A percentile compares a stretch with the other conserved stretches of the same genome.
phyloP scores from a whole-genome alignment of 768 basidiomycete genomes.

The Saitozyma podzolica region DNA sequence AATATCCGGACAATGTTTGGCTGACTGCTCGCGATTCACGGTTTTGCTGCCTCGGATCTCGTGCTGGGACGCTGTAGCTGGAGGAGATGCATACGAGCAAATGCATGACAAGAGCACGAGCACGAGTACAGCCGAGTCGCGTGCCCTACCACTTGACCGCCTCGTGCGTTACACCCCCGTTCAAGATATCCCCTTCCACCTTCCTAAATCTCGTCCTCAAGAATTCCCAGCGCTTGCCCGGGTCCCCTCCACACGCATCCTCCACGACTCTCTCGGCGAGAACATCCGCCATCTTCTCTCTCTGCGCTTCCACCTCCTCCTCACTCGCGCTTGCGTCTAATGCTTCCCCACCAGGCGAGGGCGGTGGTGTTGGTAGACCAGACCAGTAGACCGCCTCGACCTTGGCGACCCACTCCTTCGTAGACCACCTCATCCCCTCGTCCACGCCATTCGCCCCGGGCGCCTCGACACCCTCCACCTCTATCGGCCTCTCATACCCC shows the following conservation, averaged over 20 bases:
- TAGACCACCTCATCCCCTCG: constrained; percentile 71
- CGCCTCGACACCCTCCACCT: constrained; percentile 18
- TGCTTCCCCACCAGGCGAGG: constrained; percentile 50
- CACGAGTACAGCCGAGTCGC: too few species aligned
- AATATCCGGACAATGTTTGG: too few species aligned
- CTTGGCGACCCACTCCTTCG: constrained; percentile 74
- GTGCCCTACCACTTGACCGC: constrained; percentile 38
- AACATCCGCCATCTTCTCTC: constrained; percentile 49
- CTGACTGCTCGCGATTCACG: too few species aligned
- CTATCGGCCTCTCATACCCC: constrained; percentile 67
- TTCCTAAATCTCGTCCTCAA: constrained; percentile 81
- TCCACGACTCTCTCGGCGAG: constrained; percentile 55
- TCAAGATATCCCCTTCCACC: constrained; percentile 73
- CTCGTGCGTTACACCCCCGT: constrained; percentile 40
- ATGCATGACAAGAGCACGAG: too few species aligned
- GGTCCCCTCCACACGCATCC: constrained; percentile 59
- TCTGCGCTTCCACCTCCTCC: constrained; percentile 5
- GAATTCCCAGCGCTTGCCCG: constrained; percentile 56
- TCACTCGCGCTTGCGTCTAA: constrained; percentile 2
- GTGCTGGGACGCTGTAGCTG: too few species aligned
- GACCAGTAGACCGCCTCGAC: constrained; percentile 85
- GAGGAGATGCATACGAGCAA: too few species aligned
- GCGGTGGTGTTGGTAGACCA: constrained; percentile 56
- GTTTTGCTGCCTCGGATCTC: too few species aligned
- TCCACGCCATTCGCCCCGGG: constrained; percentile 40